Conservation (phyloP, 2,329 filamentous ascomycete genomes). For the Bipolaris cookei region DNA sequence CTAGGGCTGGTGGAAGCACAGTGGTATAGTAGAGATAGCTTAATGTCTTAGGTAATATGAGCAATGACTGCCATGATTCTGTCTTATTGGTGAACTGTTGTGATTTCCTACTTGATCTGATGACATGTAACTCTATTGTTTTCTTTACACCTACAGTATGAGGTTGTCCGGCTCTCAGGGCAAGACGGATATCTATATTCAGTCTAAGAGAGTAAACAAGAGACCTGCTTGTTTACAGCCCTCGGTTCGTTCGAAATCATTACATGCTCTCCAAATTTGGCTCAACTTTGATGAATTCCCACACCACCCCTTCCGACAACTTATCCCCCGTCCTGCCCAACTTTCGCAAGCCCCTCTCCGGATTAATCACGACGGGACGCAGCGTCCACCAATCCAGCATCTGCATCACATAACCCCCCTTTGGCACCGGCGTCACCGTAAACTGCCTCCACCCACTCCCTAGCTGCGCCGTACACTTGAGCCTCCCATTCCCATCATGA, state of each 20-base stretch:
- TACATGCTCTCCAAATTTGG: neutral
- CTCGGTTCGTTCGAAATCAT: too few relatives aligned
- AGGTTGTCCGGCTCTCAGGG: too few relatives aligned
- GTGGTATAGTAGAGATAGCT: constrained; percentile 14
- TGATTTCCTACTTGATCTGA: neutral
- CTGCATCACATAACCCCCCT: constrained; percentile 20
- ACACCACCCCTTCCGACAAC: constrained; percentile 16
- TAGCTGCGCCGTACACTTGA: constrained; percentile 12
- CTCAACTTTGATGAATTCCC: constrained; percentile 4
- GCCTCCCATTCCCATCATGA: constrained; percentile 6
- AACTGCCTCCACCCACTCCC: constrained; percentile 6
- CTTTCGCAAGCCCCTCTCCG: constrained; percentile 6
- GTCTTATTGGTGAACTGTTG: neutral
- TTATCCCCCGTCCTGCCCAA: constrained; percentile 13
- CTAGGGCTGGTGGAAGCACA: constrained; percentile 8
- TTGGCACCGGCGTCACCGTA: constrained; percentile 15
- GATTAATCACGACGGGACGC: constrained; percentile 13
- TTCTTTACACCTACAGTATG: too few relatives aligned
- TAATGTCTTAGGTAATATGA: neutral
- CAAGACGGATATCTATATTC: too few relatives aligned
- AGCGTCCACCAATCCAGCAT: constrained; percentile 22
- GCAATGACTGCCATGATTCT: neutral
- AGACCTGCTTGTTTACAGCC: too few relatives aligned
- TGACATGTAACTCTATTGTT: too few relatives aligned
- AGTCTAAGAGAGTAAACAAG: too few relatives aligned